A percentile compares a stretch with the other conserved stretches of the same genome.
Evolutionary conservation across 2,329 filamentous ascomycete genomes (phyloP).

Genomic region (Sclerotinia sclerotiorum): DNA sequence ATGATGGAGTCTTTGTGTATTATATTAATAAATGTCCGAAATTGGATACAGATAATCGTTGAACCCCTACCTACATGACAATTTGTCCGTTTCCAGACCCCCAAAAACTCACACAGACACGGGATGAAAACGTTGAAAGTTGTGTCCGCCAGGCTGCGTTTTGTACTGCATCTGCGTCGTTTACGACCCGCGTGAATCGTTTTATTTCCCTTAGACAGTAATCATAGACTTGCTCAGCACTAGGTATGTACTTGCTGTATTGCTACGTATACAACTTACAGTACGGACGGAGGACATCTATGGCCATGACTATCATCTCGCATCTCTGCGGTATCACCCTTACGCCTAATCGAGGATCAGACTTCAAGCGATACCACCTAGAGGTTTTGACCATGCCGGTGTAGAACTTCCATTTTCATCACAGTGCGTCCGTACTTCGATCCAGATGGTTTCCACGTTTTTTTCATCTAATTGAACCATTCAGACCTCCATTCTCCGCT

Average conservation of each 20-base stretch:
- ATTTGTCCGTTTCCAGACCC: background rate
- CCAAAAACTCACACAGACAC: background rate
- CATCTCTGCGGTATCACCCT: background rate
- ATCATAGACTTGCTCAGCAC: background rate
- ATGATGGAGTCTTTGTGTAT: background rate
- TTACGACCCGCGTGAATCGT: slow-evolving; percentile 9
- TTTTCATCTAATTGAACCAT: background rate
- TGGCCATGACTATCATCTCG: background rate
- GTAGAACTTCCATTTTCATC: slow-evolving; percentile 2
- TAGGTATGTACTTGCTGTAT: background rate
- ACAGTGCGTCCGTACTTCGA: background rate
- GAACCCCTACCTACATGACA: background rate
- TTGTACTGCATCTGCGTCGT: background rate
- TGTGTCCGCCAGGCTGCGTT: background rate
- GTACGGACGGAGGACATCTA: background rate
- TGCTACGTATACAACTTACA: background rate
- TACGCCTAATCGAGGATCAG: background rate
- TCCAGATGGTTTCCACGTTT: slow-evolving; percentile 12
- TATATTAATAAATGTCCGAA: slow-evolving; percentile 7
- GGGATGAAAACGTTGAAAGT: background rate
- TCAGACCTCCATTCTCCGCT: background rate
- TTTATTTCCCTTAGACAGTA: background rate
- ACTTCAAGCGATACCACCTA: background rate
- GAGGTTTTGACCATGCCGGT: background rate
- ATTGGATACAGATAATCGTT: background rate